Conservation (phyloP, 192 early-diverging fungal species). For the Podila horticola region DNA sequence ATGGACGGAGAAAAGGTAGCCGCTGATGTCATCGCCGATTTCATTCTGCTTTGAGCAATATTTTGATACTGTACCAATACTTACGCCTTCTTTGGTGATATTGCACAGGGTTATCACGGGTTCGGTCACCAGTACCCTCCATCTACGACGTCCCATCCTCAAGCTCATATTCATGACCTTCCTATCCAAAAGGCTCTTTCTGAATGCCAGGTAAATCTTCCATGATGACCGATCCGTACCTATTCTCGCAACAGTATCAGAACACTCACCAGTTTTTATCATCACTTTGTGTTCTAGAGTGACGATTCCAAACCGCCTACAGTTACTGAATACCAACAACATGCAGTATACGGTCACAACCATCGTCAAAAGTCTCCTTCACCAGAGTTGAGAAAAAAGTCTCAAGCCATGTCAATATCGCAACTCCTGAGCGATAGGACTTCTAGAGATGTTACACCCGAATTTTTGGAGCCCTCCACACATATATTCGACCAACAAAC, state of each 20-base stretch:
- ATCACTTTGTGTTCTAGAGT: too few species aligned
- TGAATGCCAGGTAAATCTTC: too few species aligned
- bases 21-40: not conserved
- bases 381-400: constrained; percentile 11
- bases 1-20: constrained; percentile 38
- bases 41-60: not conserved
- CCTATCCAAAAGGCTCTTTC: too few species aligned
- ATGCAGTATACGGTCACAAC: constrained; percentile 10
- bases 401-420: constrained; percentile 36
- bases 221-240: too few species aligned
- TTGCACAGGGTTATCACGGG: too few species aligned
- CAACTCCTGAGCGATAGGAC: constrained; percentile 35
- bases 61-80: not conserved
- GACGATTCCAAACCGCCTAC: not conserved
- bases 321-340: constrained; percentile 3
- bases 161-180: too few species aligned
- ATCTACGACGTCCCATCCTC: too few species aligned
- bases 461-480: constrained; percentile 15
- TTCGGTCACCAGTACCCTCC: too few species aligned
- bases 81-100: too few species aligned
- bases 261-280: too few species aligned
- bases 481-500: not conserved
- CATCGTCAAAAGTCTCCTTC: not conserved
- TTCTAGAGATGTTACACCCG: constrained; percentile 24
- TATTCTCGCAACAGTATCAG: too few species aligned